Conservation (phyloP, 768 basidiomycete genomes). For the Mycena rosella region DNA sequence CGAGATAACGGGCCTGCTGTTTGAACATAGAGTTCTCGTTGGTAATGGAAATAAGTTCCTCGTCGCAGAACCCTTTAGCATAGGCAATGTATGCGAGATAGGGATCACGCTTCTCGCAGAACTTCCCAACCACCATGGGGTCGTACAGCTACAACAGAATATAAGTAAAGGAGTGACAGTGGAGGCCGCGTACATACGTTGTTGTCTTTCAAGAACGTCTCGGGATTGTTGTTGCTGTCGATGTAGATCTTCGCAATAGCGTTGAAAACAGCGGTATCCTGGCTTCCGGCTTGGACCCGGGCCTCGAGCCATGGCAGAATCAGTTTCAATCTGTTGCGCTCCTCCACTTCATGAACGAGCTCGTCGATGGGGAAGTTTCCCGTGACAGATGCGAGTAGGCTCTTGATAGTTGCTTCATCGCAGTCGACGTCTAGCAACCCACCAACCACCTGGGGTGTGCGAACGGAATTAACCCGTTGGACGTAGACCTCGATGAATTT, state of each 20-base stretch:
- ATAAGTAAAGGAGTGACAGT: constrained; percentile 22
- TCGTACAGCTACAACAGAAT: constrained; percentile 83
- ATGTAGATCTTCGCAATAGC: constrained; percentile 99
- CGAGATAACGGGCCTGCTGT: constrained; percentile 97
- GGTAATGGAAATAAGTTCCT: constrained; percentile 96
- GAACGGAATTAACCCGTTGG: constrained; percentile 95
- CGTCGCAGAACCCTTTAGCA: constrained; percentile 98
- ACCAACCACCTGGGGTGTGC: constrained; percentile 97
- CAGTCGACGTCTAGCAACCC: constrained; percentile 98
- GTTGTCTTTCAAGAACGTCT: constrained; percentile 98
- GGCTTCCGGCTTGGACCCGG: constrained; percentile 92
- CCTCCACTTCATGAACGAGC: constrained; percentile 96
- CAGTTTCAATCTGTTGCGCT: constrained; percentile 94
- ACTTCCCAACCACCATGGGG: constrained; percentile 97
- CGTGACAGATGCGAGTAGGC: constrained; percentile 91
- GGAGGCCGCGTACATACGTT: constrained; percentile 70
- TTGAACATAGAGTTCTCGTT: constrained; percentile 99
- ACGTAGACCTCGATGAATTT: constrained; percentile 99
- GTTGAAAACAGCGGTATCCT: constrained; percentile 95
- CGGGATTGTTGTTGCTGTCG: constrained; percentile 98
- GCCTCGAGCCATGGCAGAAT: constrained; percentile 98
- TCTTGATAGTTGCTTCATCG: constrained; percentile 96
- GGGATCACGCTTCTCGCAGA: constrained; percentile 98
- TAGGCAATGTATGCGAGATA: constrained; percentile 99
- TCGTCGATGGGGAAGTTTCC: constrained; percentile 99